Conservation (phyloP, 164 flowering plant species). For the Warburgia ugandensis region DNA sequence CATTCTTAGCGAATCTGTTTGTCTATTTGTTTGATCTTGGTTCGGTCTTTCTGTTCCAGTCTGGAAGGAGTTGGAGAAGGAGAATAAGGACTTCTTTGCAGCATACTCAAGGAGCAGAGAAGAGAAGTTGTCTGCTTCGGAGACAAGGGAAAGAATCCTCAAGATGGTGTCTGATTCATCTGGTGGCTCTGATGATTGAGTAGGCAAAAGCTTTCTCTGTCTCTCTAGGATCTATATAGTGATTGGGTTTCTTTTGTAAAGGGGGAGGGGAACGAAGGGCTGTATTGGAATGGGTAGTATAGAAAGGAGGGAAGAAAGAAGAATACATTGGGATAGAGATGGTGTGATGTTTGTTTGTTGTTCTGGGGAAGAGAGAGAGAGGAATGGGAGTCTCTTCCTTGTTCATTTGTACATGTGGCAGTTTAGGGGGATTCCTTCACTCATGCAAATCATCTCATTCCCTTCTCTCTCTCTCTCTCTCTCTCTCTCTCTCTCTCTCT, state of each 20-base stretch:
- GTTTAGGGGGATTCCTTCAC: too few species aligned
- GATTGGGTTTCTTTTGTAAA: neutral
- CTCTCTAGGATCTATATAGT: too few species aligned
- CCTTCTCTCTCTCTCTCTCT: too few species aligned
- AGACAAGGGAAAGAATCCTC: conserved; percentile 33
- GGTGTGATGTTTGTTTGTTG: too few species aligned
- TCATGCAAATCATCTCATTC: too few species aligned
- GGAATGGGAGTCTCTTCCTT: too few species aligned
- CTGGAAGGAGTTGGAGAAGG: conserved; percentile 90
- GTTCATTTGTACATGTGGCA: too few species aligned
- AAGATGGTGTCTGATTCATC: conserved; percentile 42
- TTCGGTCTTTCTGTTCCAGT: conserved; percentile 24
- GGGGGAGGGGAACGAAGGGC: neutral
- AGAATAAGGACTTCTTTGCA: conserved; percentile 83
- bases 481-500: too few species aligned
- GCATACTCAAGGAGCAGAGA: conserved; percentile 36
- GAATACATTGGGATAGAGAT: too few species aligned
- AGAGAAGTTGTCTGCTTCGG: conserved; percentile 27
- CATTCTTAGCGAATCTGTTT: neutral
- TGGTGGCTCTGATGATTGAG: conserved; percentile 2
- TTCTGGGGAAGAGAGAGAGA: too few species aligned
- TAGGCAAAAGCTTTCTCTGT: too few species aligned
- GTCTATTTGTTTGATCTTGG: neutral
- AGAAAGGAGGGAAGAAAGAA: too few species aligned
- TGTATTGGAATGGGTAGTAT: neutral